Conservation (phyloP, 176 grass and related monocot genomes). For the Chloris gayana region DNA sequence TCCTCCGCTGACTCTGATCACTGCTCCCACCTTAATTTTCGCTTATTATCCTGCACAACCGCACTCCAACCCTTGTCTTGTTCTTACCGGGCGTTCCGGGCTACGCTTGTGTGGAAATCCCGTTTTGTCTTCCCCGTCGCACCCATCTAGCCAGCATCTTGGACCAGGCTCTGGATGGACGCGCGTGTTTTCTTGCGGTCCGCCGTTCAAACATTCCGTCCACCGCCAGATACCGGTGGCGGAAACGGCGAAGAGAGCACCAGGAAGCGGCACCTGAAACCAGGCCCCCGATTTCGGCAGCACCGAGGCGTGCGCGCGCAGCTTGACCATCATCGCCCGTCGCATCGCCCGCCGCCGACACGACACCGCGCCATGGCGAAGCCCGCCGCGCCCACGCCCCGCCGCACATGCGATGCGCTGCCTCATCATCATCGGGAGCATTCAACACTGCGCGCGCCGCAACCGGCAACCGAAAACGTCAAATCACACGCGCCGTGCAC, state of each 20-base stretch:
- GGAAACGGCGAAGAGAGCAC: not conserved
- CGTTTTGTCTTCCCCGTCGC: too few species aligned
- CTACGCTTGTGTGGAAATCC: not conserved
- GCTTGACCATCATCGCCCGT: not conserved
- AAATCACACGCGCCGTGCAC: not conserved
- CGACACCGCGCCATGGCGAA: not conserved
- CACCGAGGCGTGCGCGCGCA: not conserved
- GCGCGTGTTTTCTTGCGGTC: not conserved
- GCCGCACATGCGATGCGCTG: not conserved
- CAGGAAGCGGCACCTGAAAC: not conserved
- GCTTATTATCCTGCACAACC: too few species aligned
- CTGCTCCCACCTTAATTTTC: too few species aligned
- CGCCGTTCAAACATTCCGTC: slow-evolving; percentile 34
- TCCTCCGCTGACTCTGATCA: not conserved
- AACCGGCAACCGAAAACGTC: not conserved
- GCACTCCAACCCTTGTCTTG: too few species aligned
- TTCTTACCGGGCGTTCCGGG: too few species aligned
- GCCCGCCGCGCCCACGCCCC: not conserved
- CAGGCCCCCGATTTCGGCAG: not conserved
- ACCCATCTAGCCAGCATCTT: not conserved
- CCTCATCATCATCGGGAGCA: not conserved
- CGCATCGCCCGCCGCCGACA: not conserved
- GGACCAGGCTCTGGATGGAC: not conserved
- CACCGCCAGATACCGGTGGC: not conserved
- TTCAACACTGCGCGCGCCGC: too few species aligned